These are phyloP conservation scores for Blastocystis hominis DNA, from an alignment of 352 stramenopile genomes.

Conservation along the genomic window DNA sequence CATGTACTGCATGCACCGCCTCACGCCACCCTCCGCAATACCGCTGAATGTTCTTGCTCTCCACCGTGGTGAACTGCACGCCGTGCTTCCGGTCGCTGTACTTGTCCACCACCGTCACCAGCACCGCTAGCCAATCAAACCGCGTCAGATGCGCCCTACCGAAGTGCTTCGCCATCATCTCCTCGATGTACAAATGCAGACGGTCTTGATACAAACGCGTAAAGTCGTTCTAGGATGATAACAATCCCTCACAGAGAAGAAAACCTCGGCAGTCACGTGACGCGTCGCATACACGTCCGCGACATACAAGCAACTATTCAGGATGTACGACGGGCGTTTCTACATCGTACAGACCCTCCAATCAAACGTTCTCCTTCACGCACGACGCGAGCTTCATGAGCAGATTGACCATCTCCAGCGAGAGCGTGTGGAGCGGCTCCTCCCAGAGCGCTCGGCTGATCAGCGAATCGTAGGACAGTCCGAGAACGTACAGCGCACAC, in stretches of 20 bases:
- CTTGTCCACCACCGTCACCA: slow-evolving; percentile 17
- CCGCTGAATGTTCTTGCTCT: slow-evolving; percentile 20
- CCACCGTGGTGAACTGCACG: background rate
- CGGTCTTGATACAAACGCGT: background rate
- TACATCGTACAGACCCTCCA: background rate
- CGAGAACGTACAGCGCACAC: background rate
- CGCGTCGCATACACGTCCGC: background rate
- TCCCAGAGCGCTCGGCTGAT: background rate
- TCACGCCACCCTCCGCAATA: background rate
- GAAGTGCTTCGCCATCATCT: slow-evolving; percentile 42
- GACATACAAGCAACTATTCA: slow-evolving; percentile 31
- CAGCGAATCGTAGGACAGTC: background rate
- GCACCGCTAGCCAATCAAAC: background rate
- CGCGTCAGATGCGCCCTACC: background rate
- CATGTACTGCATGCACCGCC: background rate
- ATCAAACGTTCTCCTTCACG: slow-evolving; percentile 10
- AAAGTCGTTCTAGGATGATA: slow-evolving; percentile 16
- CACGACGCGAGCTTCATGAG: slow-evolving; percentile 39
- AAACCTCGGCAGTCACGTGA: background rate
- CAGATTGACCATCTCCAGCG: slow-evolving; percentile 36
- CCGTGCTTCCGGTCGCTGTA: background rate
- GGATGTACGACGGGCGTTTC: slow-evolving; percentile 14
- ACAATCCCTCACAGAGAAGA: background rate
- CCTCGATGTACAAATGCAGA: slow-evolving; percentile 15
- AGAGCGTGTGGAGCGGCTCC: background rate